phyloP scores from a whole-genome alignment of 2,329 filamentous ascomycete genomes.

The Xylaria sp. region DNA sequence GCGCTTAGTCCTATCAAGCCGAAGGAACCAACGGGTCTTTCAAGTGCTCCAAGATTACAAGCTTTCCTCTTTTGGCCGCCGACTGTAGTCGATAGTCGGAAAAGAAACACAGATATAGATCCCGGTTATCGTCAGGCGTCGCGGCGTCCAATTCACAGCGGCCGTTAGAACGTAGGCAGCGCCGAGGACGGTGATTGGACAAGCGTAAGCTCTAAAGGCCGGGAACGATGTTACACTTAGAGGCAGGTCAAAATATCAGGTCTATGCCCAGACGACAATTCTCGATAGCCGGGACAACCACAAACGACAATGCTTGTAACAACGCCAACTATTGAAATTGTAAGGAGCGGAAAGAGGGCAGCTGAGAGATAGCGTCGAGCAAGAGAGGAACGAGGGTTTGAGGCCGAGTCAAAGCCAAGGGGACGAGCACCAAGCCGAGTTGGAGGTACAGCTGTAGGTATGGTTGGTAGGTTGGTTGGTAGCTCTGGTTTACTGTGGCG shows the following conservation, averaged over 20 bases:
- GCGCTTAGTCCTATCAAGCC: constrained; percentile 32
- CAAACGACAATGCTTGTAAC: neutral
- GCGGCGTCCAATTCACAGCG: constrained; percentile 36
- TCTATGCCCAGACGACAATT: constrained; percentile 23
- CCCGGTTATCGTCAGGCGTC: constrained; percentile 35
- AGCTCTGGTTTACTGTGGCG: constrained; percentile 31
- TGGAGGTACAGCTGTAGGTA: neutral
- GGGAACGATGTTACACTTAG: constrained; percentile 24
- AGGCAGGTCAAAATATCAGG: constrained; percentile 26
- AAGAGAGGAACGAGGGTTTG: constrained; percentile 29
- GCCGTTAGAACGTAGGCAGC: constrained; percentile 32
- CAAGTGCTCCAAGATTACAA: constrained; percentile 25
- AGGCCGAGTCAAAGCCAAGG: constrained; percentile 30
- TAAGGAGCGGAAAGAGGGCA: constrained; percentile 38
- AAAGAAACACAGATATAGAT: constrained; percentile 36
- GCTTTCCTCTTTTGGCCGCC: constrained; percentile 34
- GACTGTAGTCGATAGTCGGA: constrained; percentile 33
- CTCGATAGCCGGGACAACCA: constrained; percentile 20
- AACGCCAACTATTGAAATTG: constrained; percentile 18
- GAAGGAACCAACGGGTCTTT: constrained; percentile 34
- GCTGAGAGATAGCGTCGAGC: constrained; percentile 21
- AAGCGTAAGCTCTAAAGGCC: constrained; percentile 32
- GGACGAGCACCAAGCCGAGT: constrained; percentile 31
- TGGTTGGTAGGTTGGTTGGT: constrained; percentile 6
- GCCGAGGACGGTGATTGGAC: constrained; percentile 33